These are phyloP conservation scores for Verticillium nubilum DNA, from an alignment of 2,329 filamentous ascomycete genomes.

Conservation along the genomic window DNA sequence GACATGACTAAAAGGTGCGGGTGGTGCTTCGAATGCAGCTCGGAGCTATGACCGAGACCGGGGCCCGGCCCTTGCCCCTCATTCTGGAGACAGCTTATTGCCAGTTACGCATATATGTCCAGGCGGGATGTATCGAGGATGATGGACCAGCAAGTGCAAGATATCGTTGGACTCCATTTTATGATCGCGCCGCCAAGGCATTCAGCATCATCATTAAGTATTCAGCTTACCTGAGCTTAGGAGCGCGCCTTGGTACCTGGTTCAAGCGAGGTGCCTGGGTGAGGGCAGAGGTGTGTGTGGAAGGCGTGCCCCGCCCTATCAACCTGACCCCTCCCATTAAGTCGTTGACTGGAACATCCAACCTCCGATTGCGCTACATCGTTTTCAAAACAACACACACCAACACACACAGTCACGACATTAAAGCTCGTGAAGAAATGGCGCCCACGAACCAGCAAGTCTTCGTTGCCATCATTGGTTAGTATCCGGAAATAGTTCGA, in stretches of 20 bases:
- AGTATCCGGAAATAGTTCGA: slow-evolving; percentile 4
- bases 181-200: too few species aligned
- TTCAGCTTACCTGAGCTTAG: too few species aligned
- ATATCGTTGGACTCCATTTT: too few species aligned
- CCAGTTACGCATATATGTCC: too few species aligned
- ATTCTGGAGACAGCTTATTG: too few species aligned
- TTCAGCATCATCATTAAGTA: too few species aligned
- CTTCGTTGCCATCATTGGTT: slow-evolving; percentile 49
- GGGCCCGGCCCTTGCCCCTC: background rate
- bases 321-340: background rate
- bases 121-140: too few species aligned
- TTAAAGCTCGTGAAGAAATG: slow-evolving; percentile 23
- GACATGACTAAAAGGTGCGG: background rate
- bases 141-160: too few species aligned
- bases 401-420: background rate
- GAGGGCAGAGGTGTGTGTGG: too few species aligned
- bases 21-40: background rate
- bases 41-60: background rate
- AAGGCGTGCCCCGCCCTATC: background rate
- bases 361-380: background rate
- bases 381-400: background rate
- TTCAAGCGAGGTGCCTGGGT: too few species aligned
- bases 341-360: too few species aligned
- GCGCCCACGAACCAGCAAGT: slow-evolving; percentile 37
- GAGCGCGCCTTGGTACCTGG: too few species aligned